Base-by-base conservation (phyloP, 176 grass and related monocot species). In the Coix lacrymajobi region DNA sequence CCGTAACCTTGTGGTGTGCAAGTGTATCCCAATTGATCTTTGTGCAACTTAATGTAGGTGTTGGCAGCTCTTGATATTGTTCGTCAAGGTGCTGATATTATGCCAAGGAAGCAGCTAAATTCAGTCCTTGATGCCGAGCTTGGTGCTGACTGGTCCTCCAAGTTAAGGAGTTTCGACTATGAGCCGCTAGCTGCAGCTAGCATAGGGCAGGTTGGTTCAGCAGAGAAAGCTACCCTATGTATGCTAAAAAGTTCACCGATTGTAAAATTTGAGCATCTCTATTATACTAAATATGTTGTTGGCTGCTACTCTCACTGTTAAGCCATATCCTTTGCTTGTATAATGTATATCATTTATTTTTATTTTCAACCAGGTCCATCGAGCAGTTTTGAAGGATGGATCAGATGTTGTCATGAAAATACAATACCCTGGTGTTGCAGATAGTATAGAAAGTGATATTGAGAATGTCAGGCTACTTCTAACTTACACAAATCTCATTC, bases 361-460 rank as follows among this genome's bases (percentile, higher is more conserved):
- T 54, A 57, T 32, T 66, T 85, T 80, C 63, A 8, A 74, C 69
- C 83, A 98, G 96, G 96, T 98, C 30, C 96, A 98, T 72, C 83
- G 73, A 11, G 92, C 87, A 7, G 89, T 95, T 64, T 83, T 93
- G 83, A 98, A 95, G 81, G 93, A 95, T 80, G 93, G 87, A 82
- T 75, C 83, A 36, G 82, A 92, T 15, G 93, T 87, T 71, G 96
- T 94, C 73, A 95, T 98, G 85, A 98, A 98, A 93, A 95, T 98
- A 87, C 96, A 98, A 49, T 98, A 98, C 78, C 96, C 96, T 68
- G 89, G 96, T 30, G 93, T 95, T 78, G 91, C 96, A 72, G 91
- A 98, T 77, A 98, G 91, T 80, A 98, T 98, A 88, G 96, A 95
- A 83, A 98, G 93, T 80, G 96, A 98, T 81, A 87, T 98, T 4